Base-by-base conservation (phyloP, 2,329 filamentous ascomycete species). In the Trematosphaeria pertusa region DNA sequence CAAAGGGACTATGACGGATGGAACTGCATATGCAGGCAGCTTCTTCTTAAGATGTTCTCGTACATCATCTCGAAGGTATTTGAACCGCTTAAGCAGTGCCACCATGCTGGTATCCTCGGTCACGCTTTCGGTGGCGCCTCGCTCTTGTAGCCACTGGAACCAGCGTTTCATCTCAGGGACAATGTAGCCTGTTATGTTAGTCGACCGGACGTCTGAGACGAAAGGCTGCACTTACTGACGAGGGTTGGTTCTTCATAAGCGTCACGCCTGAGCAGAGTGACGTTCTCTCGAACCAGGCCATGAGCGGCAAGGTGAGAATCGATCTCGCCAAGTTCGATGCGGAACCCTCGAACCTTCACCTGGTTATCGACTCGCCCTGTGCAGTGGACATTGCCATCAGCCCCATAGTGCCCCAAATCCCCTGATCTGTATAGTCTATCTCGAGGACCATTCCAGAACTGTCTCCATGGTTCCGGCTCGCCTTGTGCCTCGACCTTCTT, bases 311-410 rank as follows among this genome's bases (percentile, higher is more conserved):
- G 76, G 69, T 96, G 87, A 32, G 81, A 88, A 71, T 97, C 92
- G 58, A 97, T 97, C 58, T 97, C 94, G 54, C 87, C 88, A 35
- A 97, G 85, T 74, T 99, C 94, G 58, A 99, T 96, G 51, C 93
- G 83, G 80, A 97, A 97, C 1, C 93, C 93, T 50, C 94, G 87
- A 56, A 97, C 93, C 78, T 97, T 99, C 76, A 97, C 89, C 69
- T 97, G 93, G 58, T 87, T 83, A 65, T 97, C 93, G 18, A 85
- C 86, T 48, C 94, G 82, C 17, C 93, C 93, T 8, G 88, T 87
- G 64, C 86, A 89, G 63, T 88, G 87, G 9, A 91, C 87, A 55
- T 87, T 86, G 26, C 89, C 90, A 34, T 84, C 80, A 2, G 81
- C 78, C 40, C 84, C 83, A 64, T 89, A 92, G 46, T 85, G 78